Percentiles rank a stretch among this genome's conserved stretches.
These are phyloP conservation scores for Picea engelmannii DNA, from an alignment of 83 land plant species.

Conservation along the genomic window DNA sequence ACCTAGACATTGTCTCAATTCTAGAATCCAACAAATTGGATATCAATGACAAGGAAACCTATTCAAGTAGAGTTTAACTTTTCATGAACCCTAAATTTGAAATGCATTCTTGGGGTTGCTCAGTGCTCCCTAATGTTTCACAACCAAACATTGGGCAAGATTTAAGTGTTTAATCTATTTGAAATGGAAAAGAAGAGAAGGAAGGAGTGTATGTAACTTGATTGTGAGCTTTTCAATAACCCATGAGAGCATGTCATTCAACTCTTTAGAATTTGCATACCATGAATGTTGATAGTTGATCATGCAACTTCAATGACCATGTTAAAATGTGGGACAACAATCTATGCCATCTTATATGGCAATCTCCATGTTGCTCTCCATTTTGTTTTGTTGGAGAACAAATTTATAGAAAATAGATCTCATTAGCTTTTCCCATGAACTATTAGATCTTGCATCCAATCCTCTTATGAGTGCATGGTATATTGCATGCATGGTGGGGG, in stretches of 20 bases:
- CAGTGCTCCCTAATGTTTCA: slow-evolving; percentile 22
- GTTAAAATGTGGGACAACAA: too few species aligned
- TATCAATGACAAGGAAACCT: slow-evolving; percentile 15
- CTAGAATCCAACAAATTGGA: slow-evolving; percentile 21
- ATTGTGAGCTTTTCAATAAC: slow-evolving; percentile 13
- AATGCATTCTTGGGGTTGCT: slow-evolving; percentile 23
- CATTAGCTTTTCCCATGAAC: too few species aligned
- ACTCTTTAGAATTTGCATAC: too few species aligned
- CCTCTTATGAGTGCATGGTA: too few species aligned
- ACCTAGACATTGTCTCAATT: slow-evolving; percentile 9
- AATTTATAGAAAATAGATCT: too few species aligned
- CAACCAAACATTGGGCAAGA: slow-evolving; percentile 10
- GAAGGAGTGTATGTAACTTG: slow-evolving; percentile 10
- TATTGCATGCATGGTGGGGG: too few species aligned
- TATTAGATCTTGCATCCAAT: too few species aligned
- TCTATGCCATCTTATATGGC: too few species aligned
- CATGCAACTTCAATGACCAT: too few species aligned
- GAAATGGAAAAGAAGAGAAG: slow-evolving; percentile 17
- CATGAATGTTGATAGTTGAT: too few species aligned
- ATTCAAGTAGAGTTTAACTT: slow-evolving; percentile 14
- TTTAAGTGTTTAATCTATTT: slow-evolving; percentile 21
- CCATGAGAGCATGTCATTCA: background rate
- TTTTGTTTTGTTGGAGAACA: too few species aligned
- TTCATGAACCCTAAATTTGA: slow-evolving; percentile 22
- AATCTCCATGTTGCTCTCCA: too few species aligned